Percentiles rank a stretch among this genome's conserved stretches.
These are phyloP conservation scores for Tulasnella sp. DNA, from an alignment of 768 basidiomycete genomes.

Conservation along the genomic window DNA sequence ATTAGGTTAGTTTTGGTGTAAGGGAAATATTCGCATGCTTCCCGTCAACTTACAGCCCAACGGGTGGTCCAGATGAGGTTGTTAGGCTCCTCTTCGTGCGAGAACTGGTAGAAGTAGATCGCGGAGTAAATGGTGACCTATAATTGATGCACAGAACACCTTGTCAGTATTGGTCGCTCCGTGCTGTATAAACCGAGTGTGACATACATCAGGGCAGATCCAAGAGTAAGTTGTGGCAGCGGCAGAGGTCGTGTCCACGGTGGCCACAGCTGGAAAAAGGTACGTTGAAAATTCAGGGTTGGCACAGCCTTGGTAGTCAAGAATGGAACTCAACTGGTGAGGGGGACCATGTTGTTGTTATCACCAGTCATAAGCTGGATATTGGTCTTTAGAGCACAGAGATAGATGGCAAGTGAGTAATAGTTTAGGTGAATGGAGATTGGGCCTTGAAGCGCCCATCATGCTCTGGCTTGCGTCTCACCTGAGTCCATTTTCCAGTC, in stretches of 20 bases:
- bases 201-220: conserved; percentile 56
- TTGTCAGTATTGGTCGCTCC: too few relatives aligned
- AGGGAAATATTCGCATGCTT: not conserved
- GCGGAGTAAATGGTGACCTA: conserved; percentile 54
- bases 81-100: conserved; percentile 21
- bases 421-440: not conserved
- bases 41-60: conserved; percentile 35
- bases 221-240: conserved; percentile 39
- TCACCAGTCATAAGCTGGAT: conserved; percentile 74
- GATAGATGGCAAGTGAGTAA: not conserved
- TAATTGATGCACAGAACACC: not conserved
- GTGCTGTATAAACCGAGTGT: too few relatives aligned
- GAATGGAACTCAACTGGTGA: conserved; percentile 33
- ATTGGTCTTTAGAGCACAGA: conserved; percentile 24
- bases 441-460: too few relatives aligned
- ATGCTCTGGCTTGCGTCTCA: too few relatives aligned
- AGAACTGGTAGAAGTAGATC: conserved; percentile 77
- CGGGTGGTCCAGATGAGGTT: conserved; percentile 59
- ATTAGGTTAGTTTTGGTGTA: not conserved
- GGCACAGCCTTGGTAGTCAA: not conserved
- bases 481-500: conserved; percentile 54
- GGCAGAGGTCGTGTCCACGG: conserved; percentile 27
- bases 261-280: conserved; percentile 44
- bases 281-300: not conserved
- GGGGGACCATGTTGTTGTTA: conserved; percentile 55